Evolutionary conservation across 192 early-diverging fungal genomes (phyloP).

Genomic region (Coemansia biformis): DNA sequence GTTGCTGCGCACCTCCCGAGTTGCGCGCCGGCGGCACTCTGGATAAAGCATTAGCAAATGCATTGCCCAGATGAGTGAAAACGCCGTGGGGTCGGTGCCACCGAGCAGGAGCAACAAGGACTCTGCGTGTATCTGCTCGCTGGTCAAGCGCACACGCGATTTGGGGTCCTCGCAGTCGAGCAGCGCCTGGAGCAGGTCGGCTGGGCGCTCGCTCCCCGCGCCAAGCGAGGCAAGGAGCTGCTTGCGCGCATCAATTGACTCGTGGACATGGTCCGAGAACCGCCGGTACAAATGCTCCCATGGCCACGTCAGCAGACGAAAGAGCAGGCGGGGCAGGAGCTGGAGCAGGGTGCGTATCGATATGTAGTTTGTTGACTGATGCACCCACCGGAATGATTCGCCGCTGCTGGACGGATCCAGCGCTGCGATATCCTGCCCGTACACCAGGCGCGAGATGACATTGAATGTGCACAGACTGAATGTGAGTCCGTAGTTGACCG

Average conservation of each 20-base stretch:
- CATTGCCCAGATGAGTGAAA: slow-evolving; percentile 31
- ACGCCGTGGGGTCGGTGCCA: slow-evolving; percentile 27
- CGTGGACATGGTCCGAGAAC: slow-evolving; percentile 8
- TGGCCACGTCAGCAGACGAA: slow-evolving; percentile 11
- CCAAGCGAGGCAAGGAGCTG: slow-evolving; percentile 7
- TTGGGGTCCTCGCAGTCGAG: slow-evolving; percentile 25
- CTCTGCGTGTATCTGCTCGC: slow-evolving; percentile 29
- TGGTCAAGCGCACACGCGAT: slow-evolving; percentile 2
- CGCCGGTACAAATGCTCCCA: slow-evolving; percentile 18
- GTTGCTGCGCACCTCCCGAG: slow-evolving; percentile 4
- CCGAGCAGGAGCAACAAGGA: slow-evolving; percentile 21
- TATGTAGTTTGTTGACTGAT: slow-evolving; percentile 11
- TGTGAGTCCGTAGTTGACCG: slow-evolving; percentile 14
- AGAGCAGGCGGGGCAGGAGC: slow-evolving; percentile 9
- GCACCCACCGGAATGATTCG: slow-evolving; percentile 17
- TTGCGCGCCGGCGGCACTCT: neutral
- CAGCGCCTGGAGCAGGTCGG: slow-evolving; percentile 27
- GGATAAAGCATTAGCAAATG: slow-evolving; percentile 34
- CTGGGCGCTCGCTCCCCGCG: neutral
- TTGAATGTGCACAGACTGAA: slow-evolving; percentile 25
- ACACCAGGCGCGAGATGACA: slow-evolving; percentile 18
- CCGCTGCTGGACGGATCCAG: slow-evolving; percentile 1
- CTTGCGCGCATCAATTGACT: slow-evolving; percentile 13
- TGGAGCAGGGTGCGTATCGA: slow-evolving; percentile 16
- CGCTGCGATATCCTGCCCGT: slow-evolving; percentile 17